These are phyloP conservation scores for Ceratocystis harringtonii DNA, from an alignment of 2,329 filamentous ascomycete genomes.

Conservation along the genomic window DNA sequence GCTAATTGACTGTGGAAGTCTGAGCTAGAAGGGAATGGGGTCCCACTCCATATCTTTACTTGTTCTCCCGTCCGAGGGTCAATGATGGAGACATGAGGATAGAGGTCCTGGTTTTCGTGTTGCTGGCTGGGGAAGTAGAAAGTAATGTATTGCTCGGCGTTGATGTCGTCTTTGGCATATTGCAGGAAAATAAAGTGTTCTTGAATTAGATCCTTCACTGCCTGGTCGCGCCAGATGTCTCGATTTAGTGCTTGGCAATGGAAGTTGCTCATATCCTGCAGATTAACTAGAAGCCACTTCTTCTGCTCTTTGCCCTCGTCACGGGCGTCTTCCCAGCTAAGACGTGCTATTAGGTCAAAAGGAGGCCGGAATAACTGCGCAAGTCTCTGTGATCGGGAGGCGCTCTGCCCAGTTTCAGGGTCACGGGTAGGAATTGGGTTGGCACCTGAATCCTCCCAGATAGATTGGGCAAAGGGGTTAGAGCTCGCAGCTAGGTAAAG, in stretches of 20 bases:
- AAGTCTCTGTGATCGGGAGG: conserved; percentile 57
- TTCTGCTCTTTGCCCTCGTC: conserved; percentile 71
- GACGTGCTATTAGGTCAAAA: conserved; percentile 68
- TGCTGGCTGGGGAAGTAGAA: conserved; percentile 66
- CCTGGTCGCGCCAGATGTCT: conserved; percentile 84
- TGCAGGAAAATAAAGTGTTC: conserved; percentile 96
- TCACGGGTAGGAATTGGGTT: background rate
- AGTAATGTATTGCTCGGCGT: conserved; percentile 65
- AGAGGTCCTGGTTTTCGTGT: conserved; percentile 73
- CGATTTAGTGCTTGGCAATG: conserved; percentile 88
- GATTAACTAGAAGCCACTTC: conserved; percentile 92
- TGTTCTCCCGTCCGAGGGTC: conserved; percentile 93
- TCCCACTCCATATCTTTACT: conserved; percentile 88
- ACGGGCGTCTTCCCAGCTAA: conserved; percentile 72
- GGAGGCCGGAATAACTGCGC: conserved; percentile 88
- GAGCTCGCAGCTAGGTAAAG: conserved; percentile 7
- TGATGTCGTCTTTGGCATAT: conserved; percentile 71
- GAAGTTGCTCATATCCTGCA: conserved; percentile 87
- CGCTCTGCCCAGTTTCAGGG: conserved; percentile 20
- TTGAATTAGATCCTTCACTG: conserved; percentile 62
- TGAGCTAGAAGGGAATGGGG: conserved; percentile 55
- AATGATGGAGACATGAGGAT: conserved; percentile 89
- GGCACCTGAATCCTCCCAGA: conserved; percentile 25
- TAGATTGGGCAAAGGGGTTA: conserved; percentile 28
- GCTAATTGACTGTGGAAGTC: conserved; percentile 86